These are phyloP conservation scores for Alternaria triticina DNA, from an alignment of 2,329 filamentous ascomycete genomes.

Conservation along the genomic window DNA sequence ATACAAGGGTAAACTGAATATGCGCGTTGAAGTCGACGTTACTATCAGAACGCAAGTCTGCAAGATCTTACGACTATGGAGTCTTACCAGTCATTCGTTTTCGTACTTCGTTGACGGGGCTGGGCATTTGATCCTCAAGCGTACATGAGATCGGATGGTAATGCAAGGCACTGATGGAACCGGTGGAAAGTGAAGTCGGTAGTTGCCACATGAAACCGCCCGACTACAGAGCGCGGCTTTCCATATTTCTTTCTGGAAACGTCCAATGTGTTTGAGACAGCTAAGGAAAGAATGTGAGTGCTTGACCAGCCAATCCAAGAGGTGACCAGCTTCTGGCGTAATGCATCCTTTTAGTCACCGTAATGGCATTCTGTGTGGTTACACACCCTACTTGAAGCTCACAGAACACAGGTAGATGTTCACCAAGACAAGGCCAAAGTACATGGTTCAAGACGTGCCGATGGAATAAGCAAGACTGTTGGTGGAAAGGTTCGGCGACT, in stretches of 20 bases:
- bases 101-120: neutral
- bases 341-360: neutral
- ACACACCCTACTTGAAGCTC: neutral
- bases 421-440: neutral
- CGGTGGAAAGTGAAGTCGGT: neutral
- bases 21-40: neutral
- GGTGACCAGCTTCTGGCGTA: neutral
- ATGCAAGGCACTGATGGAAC: neutral
- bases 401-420: neutral
- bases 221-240: neutral
- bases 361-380: neutral
- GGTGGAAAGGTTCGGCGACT: neutral
- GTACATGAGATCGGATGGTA: neutral
- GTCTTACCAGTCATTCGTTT: neutral
- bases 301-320: neutral
- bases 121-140: neutral
- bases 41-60: neutral
- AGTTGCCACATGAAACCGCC: neutral
- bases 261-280: neutral
- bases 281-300: neutral
- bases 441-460: neutral
- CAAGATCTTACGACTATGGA: neutral
- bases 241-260: neutral
- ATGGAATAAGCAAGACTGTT: neutral
- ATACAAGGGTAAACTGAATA: neutral